A percentile compares a stretch with the other conserved stretches of the same genome.
phyloP scores from a whole-genome alignment of 768 basidiomycete genomes.

The Ramaria rubella region DNA sequence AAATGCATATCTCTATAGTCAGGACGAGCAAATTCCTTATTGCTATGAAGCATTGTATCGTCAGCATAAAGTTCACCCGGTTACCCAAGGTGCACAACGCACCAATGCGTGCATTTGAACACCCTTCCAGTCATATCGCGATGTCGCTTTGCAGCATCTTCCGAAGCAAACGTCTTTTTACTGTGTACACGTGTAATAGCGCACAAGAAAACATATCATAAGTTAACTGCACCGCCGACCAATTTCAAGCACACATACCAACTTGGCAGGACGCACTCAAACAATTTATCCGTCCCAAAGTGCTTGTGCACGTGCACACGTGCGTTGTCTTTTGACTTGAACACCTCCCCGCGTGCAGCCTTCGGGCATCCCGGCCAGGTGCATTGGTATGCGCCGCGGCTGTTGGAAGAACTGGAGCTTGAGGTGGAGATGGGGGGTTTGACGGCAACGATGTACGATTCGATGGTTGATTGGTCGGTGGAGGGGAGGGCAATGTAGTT shows the following conservation, averaged over 20 bases:
- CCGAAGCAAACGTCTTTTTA: constrained; percentile 4
- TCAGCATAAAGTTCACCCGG: not conserved
- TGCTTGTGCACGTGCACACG: constrained; percentile 8
- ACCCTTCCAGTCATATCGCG: constrained; percentile 3
- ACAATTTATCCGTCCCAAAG: constrained; percentile 6
- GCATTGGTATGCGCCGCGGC: not conserved
- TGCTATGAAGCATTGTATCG: not conserved
- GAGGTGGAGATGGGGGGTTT: not conserved
- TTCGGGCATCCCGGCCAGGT: not conserved
- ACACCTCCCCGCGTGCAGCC: not conserved
- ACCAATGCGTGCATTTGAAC: not conserved
- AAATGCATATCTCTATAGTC: constrained; percentile 6
- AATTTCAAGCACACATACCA: not conserved
- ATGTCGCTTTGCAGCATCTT: constrained; percentile 8
- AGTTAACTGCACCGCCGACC: too few relatives aligned
- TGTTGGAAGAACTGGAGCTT: not conserved
- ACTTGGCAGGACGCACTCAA: constrained; percentile 3
- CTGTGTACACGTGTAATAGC: not conserved
- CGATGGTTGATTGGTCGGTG: not conserved
- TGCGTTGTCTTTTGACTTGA: constrained; percentile 5
- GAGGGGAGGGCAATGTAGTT: not conserved
- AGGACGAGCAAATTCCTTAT: constrained; percentile 1
- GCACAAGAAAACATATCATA: not conserved
- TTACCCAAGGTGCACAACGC: not conserved
- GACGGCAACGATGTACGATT: not conserved